Evolutionary conservation across 2,329 filamentous ascomycete species (phyloP).

Genomic region (Phyllachora maydis): DNA sequence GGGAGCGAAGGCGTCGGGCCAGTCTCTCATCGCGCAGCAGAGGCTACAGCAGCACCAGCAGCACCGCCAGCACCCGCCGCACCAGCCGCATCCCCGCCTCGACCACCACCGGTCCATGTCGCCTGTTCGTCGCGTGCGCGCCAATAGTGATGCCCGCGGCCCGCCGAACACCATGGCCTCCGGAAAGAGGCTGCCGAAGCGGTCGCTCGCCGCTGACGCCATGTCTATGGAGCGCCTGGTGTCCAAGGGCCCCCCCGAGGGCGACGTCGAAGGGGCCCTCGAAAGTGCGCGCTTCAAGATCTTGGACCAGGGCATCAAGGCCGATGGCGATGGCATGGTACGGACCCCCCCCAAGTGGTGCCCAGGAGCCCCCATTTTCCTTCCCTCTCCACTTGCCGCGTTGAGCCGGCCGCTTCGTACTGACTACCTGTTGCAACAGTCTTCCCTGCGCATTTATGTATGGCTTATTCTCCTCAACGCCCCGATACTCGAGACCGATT

Average conservation of each 20-base stretch:
- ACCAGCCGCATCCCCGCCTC: constrained; percentile 24
- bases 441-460: constrained; percentile 78
- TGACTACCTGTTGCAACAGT: no score
- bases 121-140: constrained; percentile 30
- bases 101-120: constrained; percentile 20
- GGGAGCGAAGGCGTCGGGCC: constrained; percentile 26
- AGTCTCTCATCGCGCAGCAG: constrained; percentile 43
- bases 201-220: constrained; percentile 26
- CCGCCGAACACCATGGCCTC: constrained; percentile 6
- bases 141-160: constrained; percentile 48
- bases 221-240: constrained; percentile 55
- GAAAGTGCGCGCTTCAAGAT: constrained; percentile 56
- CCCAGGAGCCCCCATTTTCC: no score
- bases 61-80: constrained; percentile 13
- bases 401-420: constrained; percentile 1
- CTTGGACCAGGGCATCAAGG: constrained; percentile 52
- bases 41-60: constrained; percentile 20
- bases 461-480: constrained; percentile 90
- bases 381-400: neutral
- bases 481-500: constrained; percentile 64
- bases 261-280: constrained; percentile 44
- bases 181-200: constrained; percentile 20
- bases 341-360: no score
- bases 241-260: constrained; percentile 58
- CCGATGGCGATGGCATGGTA: constrained; percentile 67